Evolutionary conservation across 768 basidiomycete genomes (phyloP), one percentile per base, ranked within the genome.

Genomic region (Termitomyces sp.): DNA sequence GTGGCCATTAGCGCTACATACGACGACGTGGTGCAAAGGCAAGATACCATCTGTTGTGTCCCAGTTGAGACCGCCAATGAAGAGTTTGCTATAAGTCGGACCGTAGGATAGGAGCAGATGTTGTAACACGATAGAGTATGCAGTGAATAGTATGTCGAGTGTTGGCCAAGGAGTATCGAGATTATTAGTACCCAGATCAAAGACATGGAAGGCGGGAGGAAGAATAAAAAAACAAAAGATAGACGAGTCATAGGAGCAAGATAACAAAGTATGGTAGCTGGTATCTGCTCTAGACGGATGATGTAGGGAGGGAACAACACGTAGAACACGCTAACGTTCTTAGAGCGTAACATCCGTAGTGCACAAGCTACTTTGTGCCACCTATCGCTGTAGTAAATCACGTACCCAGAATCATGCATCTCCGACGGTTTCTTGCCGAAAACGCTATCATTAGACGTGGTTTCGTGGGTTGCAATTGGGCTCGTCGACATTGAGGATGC

Each of bases 21-120:
- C 63, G 54, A 59, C 58, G 67, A 60, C 60, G 51, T 48, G 60
- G 60, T 61, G 59, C 62, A 66, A 54, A 68, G 63, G 65, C 61
- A 64, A 63, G 71, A 76, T 78, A 92, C 90, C 90, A 77, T 92
- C 90, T 74, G 86, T 88, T 66, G 90, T 93, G 67, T 91, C 89
- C 90, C 90, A 93, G 75, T 87, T 92, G 61, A 93, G 78, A 65
- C 90, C 90, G 63, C 90, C 90, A 70, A 93, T 85, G 76, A 93
- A 93, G 80, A 93, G 85, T 79, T 93, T 93, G 71, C 90, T 92
- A 81, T 60, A 58, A 62, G 64, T 56, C 57, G 62, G 54, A 58
- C 59, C 55, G 59, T 63, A 63, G 62, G 55, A 59, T 57, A 65
- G 57, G 53, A 28, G 58, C 54, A 62, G 56, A 59, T 55, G 62